phyloP scores from a whole-genome alignment of 2,329 filamentous ascomycete genomes.

The Xenoacremonium recifei region DNA sequence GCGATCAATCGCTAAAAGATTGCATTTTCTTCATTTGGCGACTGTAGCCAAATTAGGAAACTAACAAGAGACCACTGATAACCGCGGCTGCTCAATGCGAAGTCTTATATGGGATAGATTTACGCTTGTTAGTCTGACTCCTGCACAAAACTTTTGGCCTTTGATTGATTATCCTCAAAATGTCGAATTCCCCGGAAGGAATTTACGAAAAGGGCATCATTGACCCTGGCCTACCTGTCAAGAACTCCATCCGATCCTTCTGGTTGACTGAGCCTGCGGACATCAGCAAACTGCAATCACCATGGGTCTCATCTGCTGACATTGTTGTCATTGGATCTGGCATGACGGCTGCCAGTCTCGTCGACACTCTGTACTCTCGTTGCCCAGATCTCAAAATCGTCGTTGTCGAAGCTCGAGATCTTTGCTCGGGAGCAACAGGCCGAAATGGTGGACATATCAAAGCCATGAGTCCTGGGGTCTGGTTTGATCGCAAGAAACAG shows the following conservation, averaged over 20 bases:
- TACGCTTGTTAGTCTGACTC: no score
- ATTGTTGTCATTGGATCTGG: constrained; percentile 23
- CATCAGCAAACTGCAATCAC: constrained; percentile 26
- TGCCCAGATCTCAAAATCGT: constrained; percentile 22
- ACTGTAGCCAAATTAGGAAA: no score
- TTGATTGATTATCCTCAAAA: no score
- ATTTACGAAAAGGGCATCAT: constrained; percentile 9
- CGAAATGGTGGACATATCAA: constrained; percentile 35
- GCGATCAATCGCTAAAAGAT: no score
- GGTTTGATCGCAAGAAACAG: constrained; percentile 6
- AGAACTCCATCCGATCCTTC: constrained; percentile 30
- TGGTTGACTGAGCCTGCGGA: constrained; percentile 32
- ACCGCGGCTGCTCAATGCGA: no score
- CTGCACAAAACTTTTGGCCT: no score
- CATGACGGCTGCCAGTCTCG: constrained; percentile 14
- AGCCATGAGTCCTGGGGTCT: constrained; percentile 13
- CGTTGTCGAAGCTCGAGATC: constrained; percentile 34
- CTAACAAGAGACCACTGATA: no score
- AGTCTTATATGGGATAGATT: no score
- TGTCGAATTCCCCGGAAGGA: constrained; percentile 11
- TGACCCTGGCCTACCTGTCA: constrained; percentile 24
- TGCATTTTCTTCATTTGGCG: no score
- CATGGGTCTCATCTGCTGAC: constrained; percentile 11
- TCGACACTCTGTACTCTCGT: constrained; percentile 15
- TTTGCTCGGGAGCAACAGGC: constrained; percentile 34